Evolutionary conservation across 495 filamentous ascomycete genomes (phyloP).

Genomic region (Penicillium canariense): DNA sequence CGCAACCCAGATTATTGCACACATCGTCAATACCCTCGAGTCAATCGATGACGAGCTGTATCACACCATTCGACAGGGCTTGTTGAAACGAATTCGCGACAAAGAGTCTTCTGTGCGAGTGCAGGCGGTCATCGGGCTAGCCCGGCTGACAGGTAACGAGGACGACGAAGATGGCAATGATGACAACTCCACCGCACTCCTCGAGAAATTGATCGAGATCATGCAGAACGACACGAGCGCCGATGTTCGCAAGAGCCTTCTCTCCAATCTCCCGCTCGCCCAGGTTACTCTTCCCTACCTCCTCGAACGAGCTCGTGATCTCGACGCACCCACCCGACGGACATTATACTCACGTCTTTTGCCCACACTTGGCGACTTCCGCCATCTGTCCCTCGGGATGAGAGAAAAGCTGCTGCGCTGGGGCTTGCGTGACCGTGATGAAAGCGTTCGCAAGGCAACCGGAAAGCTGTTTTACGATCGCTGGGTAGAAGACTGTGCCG

Average conservation of each 20-base stretch:
- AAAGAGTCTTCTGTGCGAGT: constrained; percentile 89
- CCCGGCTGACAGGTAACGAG: constrained; percentile 77
- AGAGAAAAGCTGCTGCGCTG: constrained; percentile 93
- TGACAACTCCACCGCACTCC: constrained; percentile 59
- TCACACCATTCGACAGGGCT: constrained; percentile 67
- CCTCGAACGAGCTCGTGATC: constrained; percentile 85
- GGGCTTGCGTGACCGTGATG: constrained; percentile 92
- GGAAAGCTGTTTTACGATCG: constrained; percentile 86
- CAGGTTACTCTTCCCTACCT: constrained; percentile 84
- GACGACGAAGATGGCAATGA: constrained; percentile 70
- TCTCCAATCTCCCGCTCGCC: constrained; percentile 83
- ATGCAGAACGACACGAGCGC: constrained; percentile 93
- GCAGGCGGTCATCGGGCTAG: constrained; percentile 90
- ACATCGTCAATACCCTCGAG: constrained; percentile 86
- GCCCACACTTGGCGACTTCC: constrained; percentile 90
- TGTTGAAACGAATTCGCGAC: constrained; percentile 83
- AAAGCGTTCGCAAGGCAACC: constrained; percentile 89
- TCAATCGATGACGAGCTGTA: constrained; percentile 89
- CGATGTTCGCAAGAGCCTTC: constrained; percentile 82
- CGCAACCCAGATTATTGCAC: constrained; percentile 81
- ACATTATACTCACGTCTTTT: constrained; percentile 86
- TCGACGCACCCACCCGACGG: constrained; percentile 76
- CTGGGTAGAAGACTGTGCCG: constrained; percentile 93
- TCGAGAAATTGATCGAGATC: constrained; percentile 83
- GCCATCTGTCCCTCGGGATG: constrained; percentile 92